A percentile compares a stretch with the other conserved stretches of the same genome.
Evolutionary conservation across 2,329 filamentous ascomycete genomes (phyloP).

Genomic region (Dichotomopilus funicola): DNA sequence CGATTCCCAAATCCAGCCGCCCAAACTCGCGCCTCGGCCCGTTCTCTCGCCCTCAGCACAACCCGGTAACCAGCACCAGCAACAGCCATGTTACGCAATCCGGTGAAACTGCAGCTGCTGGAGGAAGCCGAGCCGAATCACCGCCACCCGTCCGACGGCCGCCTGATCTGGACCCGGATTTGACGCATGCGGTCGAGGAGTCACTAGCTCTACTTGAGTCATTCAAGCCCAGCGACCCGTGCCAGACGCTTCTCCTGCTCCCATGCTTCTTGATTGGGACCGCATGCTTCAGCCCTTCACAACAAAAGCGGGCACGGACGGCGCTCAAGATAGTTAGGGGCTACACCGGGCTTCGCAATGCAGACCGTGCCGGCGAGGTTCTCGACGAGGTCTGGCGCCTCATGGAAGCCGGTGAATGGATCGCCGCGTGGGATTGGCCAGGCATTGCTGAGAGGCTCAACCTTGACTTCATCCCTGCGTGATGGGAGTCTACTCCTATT

Average conservation of each 20-base stretch:
- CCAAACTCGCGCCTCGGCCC: conserved; percentile 23
- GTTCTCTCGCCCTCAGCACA: conserved; percentile 5
- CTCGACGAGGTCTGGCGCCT: conserved; percentile 54
- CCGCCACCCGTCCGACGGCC: conserved; percentile 43
- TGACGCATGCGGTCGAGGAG: conserved; percentile 50
- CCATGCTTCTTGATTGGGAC: conserved; percentile 56
- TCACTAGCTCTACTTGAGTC: conserved; percentile 48
- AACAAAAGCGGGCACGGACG: conserved; percentile 46
- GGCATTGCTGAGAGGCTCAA: conserved; percentile 45
- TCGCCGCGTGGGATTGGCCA: conserved; percentile 59
- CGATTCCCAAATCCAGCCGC: not conserved
- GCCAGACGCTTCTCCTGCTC: conserved; percentile 53
- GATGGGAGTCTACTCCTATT: conserved; percentile 2
- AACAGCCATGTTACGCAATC: too few species aligned
- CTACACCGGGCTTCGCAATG: conserved; percentile 55
- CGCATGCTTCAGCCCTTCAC: conserved; percentile 47
- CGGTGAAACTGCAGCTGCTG: conserved; percentile 7
- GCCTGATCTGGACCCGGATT: conserved; percentile 43
- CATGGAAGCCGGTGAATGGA: conserved; percentile 53
- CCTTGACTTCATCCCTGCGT: conserved; percentile 50
- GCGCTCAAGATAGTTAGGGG: conserved; percentile 46
- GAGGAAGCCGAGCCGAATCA: conserved; percentile 31
- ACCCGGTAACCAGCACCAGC: not conserved
- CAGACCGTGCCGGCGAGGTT: conserved; percentile 46
- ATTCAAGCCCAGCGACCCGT: conserved; percentile 51